Evolutionary conservation across 345 rosid genomes (phyloP), one percentile per base, ranked within the genome.

Genomic region (Heritiera fomes): DNA sequence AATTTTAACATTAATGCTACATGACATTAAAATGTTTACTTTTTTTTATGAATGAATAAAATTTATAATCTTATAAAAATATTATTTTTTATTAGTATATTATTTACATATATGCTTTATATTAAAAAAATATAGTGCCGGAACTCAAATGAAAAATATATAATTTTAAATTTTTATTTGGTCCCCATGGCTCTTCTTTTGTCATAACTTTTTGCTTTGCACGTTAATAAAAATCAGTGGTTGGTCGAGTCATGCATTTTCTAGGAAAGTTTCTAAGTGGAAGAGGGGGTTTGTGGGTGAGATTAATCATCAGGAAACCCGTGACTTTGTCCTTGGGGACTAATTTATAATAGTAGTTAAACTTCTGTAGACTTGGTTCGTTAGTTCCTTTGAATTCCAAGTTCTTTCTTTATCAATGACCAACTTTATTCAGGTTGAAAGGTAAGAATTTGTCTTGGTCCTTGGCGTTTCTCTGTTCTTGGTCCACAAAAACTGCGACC

Each of bases 401-500:
- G 17, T 15, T 53, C 59, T 53, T 53, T 53, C n/a, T 53, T 53
- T 53, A 28, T 15, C 7, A 10, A 71, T 23, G 59, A 7, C 59
- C 43, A 12, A 14, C 17, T 13, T 1, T 6, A 17, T 53, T 53
- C 59, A 53, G 17, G 59, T 53, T 53, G 2, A 5, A 53, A 15
- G 59, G 20, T 15, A 53, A 53, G 45, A 53, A 30, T 50, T 72
- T 72, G 60, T 50, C 23, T 32, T 71, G 71, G 71, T 66, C 47
- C 6, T 17, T 41, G 30, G 70, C 18, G 41, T 2, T 60, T 64
- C 46, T 6, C 14, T 40, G 28, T 38, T 15, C 69, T 38, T 50
- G 45, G 75, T 72, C 75, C 46, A 34, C 46, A 72, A 72, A 50
- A 52, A 28, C 75, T 53, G 75, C 62, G 4, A 20, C 10, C 32